These are phyloP conservation scores for Thymus quinquecostatus DNA, from an alignment of 257 asterid genomes.

Conservation along the genomic window DNA sequence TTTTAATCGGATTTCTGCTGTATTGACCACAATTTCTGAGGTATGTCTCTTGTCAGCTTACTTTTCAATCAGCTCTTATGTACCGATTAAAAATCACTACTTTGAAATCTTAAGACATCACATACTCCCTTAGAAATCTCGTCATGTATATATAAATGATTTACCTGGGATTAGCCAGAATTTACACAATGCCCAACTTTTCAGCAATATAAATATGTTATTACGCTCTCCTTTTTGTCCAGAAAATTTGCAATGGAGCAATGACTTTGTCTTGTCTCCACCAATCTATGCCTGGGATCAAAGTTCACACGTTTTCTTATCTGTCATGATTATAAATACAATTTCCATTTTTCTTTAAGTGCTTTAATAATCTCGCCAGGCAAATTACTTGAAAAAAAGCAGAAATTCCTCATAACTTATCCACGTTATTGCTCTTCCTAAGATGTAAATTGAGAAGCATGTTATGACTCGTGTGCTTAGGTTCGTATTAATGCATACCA, in stretches of 20 bases:
- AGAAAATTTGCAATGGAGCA: not conserved
- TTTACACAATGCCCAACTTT: not conserved
- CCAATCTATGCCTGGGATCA: not conserved
- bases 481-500: not conserved
- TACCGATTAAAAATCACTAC: not conserved
- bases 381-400: not conserved
- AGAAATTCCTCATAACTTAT: not conserved
- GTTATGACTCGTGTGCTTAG: not conserved
- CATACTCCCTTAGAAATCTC: not conserved
- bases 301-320: not conserved
- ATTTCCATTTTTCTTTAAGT: not conserved
- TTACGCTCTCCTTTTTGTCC: not conserved
- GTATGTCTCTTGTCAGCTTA: slow-evolving; percentile 40
- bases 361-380: not conserved
- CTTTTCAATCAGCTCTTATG: not conserved
- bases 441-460: slow-evolving; percentile 1
- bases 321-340: not conserved
- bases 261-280: not conserved
- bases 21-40: slow-evolving; percentile 92
- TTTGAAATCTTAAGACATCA: not conserved
- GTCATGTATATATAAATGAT: slow-evolving; percentile 2
- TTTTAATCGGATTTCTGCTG: slow-evolving; percentile 75
- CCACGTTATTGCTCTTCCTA: not conserved
- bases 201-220: not conserved
- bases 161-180: not conserved